Base-by-base conservation (phyloP, 164 flowering plant species). In the Nymphaea thermarum region DNA sequence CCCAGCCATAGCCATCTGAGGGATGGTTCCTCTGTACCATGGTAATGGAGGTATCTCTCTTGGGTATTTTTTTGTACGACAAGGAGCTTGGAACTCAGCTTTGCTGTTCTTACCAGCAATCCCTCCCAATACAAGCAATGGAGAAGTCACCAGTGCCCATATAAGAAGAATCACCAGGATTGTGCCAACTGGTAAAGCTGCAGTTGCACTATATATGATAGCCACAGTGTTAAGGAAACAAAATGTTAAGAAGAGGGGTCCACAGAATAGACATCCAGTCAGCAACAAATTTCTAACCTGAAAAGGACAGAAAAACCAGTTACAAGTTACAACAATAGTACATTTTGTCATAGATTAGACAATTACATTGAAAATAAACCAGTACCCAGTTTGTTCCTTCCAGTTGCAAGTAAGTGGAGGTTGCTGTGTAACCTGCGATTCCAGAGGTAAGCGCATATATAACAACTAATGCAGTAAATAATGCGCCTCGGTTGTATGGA, bases 1-100 rank as follows among this genome's bases (percentile, higher is more conserved):
- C 25, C 78, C 78, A 8, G 78, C 78, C 78, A 76, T 76, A 43
- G 75, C 78, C 78, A 76, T 76, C 72, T 76, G 78, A 64, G 78
- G 76, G 18, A 76, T 68, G 6, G 78, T 70, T n/a, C 73, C 75
- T 47, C 78, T 67, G 61, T 76, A 76, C 78, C 78, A 76, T 57
- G 78, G 78, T 62, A 76, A 61, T 42, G 75, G 78, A 60, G 78
- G 78, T 17, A 76, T 76, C 41, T 76, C 78, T 72, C 78, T 72
- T 10, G 78, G 78, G 66, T 76, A 76, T 44, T 76, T 76, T 18
- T 75, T 76, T 5, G 78, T 76, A 57, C 78, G 78, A 70, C 75
- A 72, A 45, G 78, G 78, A 66, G 78, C 78, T 70, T 76, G 78
- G 63, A 76, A 76, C 62, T 76, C 78, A 16, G 72, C 18, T 64